Evolutionary conservation across 1,139 yeast species (phyloP).

Genomic region (Geotrichum macrosporum): DNA sequence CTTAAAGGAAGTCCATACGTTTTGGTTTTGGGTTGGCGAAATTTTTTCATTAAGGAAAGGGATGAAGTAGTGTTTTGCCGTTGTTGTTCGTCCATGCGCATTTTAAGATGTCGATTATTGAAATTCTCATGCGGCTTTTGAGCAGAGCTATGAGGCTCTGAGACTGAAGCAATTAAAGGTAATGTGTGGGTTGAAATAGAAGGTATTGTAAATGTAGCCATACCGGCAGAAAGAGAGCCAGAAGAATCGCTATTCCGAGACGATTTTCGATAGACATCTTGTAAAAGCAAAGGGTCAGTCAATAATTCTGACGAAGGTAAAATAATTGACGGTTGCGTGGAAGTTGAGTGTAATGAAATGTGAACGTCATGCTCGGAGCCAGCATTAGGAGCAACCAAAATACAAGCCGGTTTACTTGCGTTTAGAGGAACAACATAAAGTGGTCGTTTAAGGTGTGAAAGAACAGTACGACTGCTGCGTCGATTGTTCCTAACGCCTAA

Average conservation of each 20-base stretch:
- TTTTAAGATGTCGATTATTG: too few relatives aligned
- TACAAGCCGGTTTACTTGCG: slow-evolving; percentile 10
- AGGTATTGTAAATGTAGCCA: too few relatives aligned
- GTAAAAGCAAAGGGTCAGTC: too few relatives aligned
- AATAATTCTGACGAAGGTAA: too few relatives aligned
- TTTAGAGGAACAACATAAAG: slow-evolving; percentile 12
- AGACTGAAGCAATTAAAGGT: too few relatives aligned
- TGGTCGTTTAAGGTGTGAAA: slow-evolving; percentile 1
- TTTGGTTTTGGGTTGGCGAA: slow-evolving; percentile 15
- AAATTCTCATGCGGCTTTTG: too few relatives aligned
- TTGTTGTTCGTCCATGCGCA: not conserved
- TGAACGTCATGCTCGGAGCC: not conserved
- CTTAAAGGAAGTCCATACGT: slow-evolving; percentile 11
- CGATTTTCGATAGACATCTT: too few relatives aligned
- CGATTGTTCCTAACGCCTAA: not conserved
- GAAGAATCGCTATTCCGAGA: too few relatives aligned
- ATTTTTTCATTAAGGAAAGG: not conserved
- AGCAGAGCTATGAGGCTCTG: too few relatives aligned
- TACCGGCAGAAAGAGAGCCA: too few relatives aligned
- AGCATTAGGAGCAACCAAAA: slow-evolving; percentile 3
- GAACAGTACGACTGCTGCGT: not conserved
- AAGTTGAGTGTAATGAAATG: not conserved
- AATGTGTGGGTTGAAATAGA: too few relatives aligned
- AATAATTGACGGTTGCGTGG: not conserved
- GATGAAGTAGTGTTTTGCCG: too few relatives aligned